These are phyloP conservation scores for Capsicum rhomboideum DNA, from an alignment of 257 asterid species.

Conservation along the genomic window DNA sequence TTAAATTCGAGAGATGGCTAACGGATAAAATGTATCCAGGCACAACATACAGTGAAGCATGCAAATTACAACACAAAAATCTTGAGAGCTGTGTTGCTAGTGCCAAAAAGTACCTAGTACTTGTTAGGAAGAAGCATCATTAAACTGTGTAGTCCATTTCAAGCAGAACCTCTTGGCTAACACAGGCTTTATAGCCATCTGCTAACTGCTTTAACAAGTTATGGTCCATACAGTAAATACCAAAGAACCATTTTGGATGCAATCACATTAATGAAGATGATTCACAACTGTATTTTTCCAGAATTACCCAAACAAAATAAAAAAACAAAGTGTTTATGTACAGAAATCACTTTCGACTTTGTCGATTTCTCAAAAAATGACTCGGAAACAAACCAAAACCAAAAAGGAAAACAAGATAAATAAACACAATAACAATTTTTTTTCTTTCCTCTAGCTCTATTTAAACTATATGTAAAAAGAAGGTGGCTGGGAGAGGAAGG, in stretches of 20 bases:
- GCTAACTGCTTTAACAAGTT: neutral
- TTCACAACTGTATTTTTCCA: neutral
- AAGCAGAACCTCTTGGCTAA: neutral
- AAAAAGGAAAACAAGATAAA: neutral
- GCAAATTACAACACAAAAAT: neutral
- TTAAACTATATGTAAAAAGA: neutral
- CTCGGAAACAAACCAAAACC: constrained; percentile 1
- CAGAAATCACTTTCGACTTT: neutral
- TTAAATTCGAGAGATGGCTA: too few species aligned
- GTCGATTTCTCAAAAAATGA: constrained; percentile 1
- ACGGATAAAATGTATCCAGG: neutral
- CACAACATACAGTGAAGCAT: neutral
- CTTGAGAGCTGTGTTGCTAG: neutral
- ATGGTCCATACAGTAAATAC: neutral
- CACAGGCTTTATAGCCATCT: neutral
- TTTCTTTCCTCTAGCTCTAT: neutral
- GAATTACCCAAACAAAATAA: neutral
- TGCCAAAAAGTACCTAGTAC: neutral
- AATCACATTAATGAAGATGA: neutral
- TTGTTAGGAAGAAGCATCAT: neutral
- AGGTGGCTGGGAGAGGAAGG: neutral
- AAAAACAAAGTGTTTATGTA: neutral
- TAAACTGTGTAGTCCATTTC: neutral
- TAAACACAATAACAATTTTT: neutral
- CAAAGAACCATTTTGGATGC: neutral